These are phyloP conservation scores for Ulmus americana DNA, from an alignment of 331 rosid species.

Conservation along the genomic window DNA sequence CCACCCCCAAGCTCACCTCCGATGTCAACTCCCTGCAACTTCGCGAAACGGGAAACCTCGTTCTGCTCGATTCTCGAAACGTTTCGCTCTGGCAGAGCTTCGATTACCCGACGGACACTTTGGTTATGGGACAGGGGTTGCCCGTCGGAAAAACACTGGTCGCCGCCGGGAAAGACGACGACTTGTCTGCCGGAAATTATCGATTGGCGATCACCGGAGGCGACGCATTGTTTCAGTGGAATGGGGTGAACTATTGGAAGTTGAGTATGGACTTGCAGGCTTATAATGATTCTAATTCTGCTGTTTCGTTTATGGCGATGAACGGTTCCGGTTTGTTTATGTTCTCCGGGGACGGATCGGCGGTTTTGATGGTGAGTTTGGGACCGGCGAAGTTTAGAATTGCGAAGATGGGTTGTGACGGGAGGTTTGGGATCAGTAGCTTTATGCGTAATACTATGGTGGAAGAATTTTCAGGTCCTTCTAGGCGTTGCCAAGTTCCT, in stretches of 20 bases:
- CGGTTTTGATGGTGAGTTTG: not conserved
- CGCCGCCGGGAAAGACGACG: not conserved
- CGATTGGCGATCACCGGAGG: not conserved
- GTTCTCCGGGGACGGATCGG: not conserved
- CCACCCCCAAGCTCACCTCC: slow-evolving; percentile 16
- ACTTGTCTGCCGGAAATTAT: slow-evolving; percentile 4
- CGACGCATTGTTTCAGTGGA: slow-evolving; percentile 19
- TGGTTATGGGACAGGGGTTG: slow-evolving; percentile 19
- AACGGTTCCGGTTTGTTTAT: slow-evolving; percentile 14
- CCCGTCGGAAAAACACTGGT: not conserved
- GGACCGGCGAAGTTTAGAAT: not conserved
- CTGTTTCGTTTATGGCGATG: slow-evolving; percentile 15
- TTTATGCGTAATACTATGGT: not conserved
- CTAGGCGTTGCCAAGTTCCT: slow-evolving; percentile 16
- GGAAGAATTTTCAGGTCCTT: slow-evolving; percentile 5
- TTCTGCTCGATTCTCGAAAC: slow-evolving; percentile 10
- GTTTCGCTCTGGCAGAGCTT: slow-evolving; percentile 23
- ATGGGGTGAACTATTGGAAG: slow-evolving; percentile 20
- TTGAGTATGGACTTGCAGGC: not conserved
- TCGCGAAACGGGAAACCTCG: slow-evolving; percentile 17
- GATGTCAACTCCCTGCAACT: slow-evolving; percentile 14
- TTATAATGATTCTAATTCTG: slow-evolving; percentile 6
- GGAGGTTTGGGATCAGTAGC: slow-evolving; percentile 1
- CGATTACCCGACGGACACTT: slow-evolving; percentile 20
- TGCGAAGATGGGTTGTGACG: slow-evolving; percentile 7